A percentile compares a stretch with the other conserved stretches of the same genome.
phyloP scores from a whole-genome alignment of 75 land plant species.

The Ceratopteris richardii region DNA sequence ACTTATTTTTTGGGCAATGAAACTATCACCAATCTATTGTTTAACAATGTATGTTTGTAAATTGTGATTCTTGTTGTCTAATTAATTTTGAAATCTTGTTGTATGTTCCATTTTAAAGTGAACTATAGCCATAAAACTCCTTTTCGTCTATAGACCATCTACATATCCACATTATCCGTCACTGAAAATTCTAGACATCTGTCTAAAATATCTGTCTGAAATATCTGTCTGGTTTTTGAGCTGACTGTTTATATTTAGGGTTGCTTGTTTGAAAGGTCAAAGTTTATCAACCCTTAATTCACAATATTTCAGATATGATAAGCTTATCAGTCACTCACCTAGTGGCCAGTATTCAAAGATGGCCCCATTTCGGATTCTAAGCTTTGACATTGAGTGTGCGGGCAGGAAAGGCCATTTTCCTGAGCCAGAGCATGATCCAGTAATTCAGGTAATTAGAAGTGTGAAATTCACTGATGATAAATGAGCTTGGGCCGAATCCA shows the following conservation, averaged over 20 bases:
- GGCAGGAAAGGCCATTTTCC: conserved; percentile 99
- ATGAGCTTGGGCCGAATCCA: too few relatives aligned
- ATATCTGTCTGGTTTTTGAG: too few relatives aligned
- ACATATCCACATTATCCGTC: too few relatives aligned
- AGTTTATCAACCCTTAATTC: too few relatives aligned
- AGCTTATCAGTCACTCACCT: conserved; percentile 76
- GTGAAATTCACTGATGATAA: background rate
- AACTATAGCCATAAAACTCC: too few relatives aligned
- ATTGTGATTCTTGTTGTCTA: background rate
- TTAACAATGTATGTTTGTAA: background rate
- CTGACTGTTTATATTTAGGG: too few relatives aligned
- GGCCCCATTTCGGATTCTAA: conserved; percentile 97
- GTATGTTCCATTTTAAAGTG: too few relatives aligned
- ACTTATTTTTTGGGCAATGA: background rate
- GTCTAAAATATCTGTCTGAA: too few relatives aligned
- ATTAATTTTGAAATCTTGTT: background rate
- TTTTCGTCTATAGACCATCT: too few relatives aligned
- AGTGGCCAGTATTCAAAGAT: conserved; percentile 85
- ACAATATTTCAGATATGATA: conserved; percentile 73
- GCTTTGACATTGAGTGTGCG: conserved; percentile 99
- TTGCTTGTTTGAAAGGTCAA: too few relatives aligned
- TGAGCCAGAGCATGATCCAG: conserved; percentile 94
- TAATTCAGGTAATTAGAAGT: conserved; percentile 63
- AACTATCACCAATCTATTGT: background rate
- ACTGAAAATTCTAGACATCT: too few relatives aligned